These are phyloP conservation scores for Tephrocybe rancida DNA, from an alignment of 768 basidiomycete genomes.

Conservation along the genomic window DNA sequence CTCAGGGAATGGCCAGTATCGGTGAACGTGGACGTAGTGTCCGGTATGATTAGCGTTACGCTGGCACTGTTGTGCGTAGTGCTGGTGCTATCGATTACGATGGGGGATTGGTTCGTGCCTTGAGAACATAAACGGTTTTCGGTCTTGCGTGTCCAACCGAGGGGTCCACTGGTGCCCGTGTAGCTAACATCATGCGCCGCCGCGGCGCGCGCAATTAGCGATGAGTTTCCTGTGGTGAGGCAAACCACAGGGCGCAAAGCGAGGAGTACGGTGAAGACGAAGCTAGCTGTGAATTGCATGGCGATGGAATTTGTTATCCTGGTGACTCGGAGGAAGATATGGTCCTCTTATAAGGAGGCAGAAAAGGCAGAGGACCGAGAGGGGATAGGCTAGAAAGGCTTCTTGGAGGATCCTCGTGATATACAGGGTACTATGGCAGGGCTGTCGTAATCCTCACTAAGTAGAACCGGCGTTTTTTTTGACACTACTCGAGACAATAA, in stretches of 20 bases:
- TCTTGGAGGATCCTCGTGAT: too few species aligned
- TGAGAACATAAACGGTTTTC: slow-evolving; percentile 8
- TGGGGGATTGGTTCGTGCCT: slow-evolving; percentile 10
- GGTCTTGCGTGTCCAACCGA: slow-evolving; percentile 8
- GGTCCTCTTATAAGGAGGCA: too few species aligned
- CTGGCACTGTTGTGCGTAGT: neutral
- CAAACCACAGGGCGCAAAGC: neutral
- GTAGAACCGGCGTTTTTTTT: too few species aligned
- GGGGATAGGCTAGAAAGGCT: too few species aligned
- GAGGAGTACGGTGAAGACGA: neutral
- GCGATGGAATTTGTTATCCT: neutral
- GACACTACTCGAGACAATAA: too few species aligned
- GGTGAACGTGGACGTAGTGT: neutral
- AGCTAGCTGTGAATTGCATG: neutral
- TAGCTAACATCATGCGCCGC: slow-evolving; percentile 5
- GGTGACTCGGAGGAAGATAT: too few species aligned
- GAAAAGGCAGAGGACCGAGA: too few species aligned
- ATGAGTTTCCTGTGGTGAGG: neutral
- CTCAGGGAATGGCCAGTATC: slow-evolving; percentile 4
- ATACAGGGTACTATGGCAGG: too few species aligned
- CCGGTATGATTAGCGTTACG: slow-evolving; percentile 1
- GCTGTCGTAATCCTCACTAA: too few species aligned
- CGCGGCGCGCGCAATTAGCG: neutral
- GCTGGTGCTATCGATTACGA: slow-evolving; percentile 7
- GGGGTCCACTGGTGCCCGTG: slow-evolving; percentile 10